phyloP scores from a whole-genome alignment of 169 alveolate species.

The Eimeria praecox region DNA sequence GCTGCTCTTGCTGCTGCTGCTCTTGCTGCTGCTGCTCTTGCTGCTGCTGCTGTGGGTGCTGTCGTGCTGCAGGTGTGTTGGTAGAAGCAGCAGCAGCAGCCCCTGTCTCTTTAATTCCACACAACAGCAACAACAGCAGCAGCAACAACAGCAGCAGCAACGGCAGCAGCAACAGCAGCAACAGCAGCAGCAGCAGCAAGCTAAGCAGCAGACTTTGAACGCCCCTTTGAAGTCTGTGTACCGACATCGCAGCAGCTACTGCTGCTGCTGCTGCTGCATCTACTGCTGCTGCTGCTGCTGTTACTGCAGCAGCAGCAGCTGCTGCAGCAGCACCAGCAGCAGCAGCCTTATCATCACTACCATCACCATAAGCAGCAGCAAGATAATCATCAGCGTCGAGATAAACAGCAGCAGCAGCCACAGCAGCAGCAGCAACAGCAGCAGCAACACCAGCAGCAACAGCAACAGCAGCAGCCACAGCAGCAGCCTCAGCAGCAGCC shows the following conservation, averaged over 20 bases:
- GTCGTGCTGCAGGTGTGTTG: background rate
- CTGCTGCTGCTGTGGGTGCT: constrained; percentile 5
- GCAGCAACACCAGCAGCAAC: no score
- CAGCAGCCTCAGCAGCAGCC: no score
- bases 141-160: constrained; percentile 29
- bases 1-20: constrained; percentile 50
- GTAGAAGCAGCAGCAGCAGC: constrained; percentile 3
- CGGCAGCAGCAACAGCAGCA: background rate
- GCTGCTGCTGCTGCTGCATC: constrained; percentile 10
- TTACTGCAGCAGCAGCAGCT: no score
- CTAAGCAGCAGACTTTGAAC: no score
- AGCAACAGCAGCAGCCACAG: no score
- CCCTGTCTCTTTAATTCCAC: background rate
- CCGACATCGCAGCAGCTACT: constrained; percentile 3
- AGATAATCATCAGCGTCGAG: no score
- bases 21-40: constrained; percentile 29
- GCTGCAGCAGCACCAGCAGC: no score
- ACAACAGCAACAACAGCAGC: constrained; percentile 25
- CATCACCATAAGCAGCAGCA: no score
- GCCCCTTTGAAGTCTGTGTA: no score
- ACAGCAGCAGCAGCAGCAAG: background rate
- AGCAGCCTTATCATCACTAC: no score
- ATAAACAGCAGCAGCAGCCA: no score
- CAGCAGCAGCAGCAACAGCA: no score
- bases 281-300: constrained; percentile 37